Evolutionary conservation across 2,329 filamentous ascomycete species (phyloP).

Genomic region (Nemania bipapillata): DNA sequence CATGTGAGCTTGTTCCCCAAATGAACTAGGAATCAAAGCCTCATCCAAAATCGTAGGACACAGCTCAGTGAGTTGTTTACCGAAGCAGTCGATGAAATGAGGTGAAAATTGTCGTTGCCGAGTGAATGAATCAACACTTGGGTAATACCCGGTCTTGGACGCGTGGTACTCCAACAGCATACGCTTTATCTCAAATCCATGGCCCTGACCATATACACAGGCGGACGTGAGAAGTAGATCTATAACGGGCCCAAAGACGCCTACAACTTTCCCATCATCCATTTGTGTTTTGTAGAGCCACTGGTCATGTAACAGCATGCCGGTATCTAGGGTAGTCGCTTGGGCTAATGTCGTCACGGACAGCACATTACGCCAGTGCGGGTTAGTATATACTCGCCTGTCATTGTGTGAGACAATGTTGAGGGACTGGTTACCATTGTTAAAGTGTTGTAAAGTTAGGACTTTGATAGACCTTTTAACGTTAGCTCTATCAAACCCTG

Average conservation of each 20-base stretch:
- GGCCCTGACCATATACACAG: slow-evolving; percentile 9
- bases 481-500: slow-evolving; percentile 2
- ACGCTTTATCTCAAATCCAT: slow-evolving; percentile 16
- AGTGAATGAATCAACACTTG: not conserved
- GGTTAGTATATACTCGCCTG: slow-evolving; percentile 1
- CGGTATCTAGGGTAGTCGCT: slow-evolving; percentile 6
- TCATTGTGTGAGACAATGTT: slow-evolving; percentile 25
- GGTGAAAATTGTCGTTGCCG: not conserved
- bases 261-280: not conserved
- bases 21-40: not conserved
- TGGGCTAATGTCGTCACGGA: not conserved
- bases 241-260: slow-evolving; percentile 1
- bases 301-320: slow-evolving; percentile 20
- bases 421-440: slow-evolving; percentile 4
- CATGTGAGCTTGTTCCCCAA: not conserved
- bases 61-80: not conserved
- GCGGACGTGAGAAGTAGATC: slow-evolving; percentile 19
- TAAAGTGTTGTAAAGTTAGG: slow-evolving; percentile 21
- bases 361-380: not conserved
- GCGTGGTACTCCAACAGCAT: not conserved
- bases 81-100: not conserved
- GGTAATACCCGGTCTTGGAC: slow-evolving; percentile 3
- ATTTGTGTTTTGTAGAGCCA: slow-evolving; percentile 2
- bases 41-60: not conserved
- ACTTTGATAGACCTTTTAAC: slow-evolving; percentile 16